These are phyloP conservation scores for Trypanosoma vivax DNA, from an alignment of 208 protist species.

Conservation along the genomic window DNA sequence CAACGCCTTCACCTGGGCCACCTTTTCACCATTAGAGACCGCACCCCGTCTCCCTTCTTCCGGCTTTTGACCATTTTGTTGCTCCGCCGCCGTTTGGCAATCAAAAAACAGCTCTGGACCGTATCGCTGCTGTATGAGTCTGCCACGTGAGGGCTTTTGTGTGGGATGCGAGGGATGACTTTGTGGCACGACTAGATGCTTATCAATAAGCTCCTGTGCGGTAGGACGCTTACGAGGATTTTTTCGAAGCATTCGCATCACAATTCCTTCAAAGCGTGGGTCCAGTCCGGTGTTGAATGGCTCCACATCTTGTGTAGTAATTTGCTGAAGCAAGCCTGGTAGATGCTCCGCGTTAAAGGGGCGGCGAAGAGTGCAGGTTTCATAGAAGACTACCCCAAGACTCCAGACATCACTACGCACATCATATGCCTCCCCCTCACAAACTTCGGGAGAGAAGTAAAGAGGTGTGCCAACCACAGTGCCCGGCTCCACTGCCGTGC, in stretches of 20 bases:
- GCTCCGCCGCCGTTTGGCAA: background rate
- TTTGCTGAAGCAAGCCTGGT: conserved; percentile 61
- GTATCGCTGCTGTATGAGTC: conserved; percentile 70
- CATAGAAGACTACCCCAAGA: conserved; percentile 92
- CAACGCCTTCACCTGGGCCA: background rate
- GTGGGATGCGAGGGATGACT: conserved; percentile 79
- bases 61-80: background rate
- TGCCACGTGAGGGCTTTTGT: conserved; percentile 57
- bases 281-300: conserved; percentile 74
- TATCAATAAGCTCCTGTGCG: conserved; percentile 75
- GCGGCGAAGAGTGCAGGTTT: conserved; percentile 88
- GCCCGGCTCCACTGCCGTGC: conserved; percentile 46
- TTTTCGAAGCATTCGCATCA: conserved; percentile 74
- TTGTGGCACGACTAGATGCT: conserved; percentile 59
- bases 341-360: conserved; percentile 74
- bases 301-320: conserved; percentile 50
- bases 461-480: conserved; percentile 87
- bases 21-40: background rate
- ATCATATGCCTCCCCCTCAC: conserved; percentile 83
- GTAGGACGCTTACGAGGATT: conserved; percentile 60
- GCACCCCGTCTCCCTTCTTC: background rate
- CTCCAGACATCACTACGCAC: conserved; percentile 93
- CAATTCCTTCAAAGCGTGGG: conserved; percentile 56
- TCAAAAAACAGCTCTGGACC: conserved; percentile 41
- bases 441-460: conserved; percentile 91